Percentiles rank a stretch among this genome's conserved stretches.
Evolutionary conservation across 179 eudicot genomes (phyloP).

Genomic region (Pouteria campechiana): DNA sequence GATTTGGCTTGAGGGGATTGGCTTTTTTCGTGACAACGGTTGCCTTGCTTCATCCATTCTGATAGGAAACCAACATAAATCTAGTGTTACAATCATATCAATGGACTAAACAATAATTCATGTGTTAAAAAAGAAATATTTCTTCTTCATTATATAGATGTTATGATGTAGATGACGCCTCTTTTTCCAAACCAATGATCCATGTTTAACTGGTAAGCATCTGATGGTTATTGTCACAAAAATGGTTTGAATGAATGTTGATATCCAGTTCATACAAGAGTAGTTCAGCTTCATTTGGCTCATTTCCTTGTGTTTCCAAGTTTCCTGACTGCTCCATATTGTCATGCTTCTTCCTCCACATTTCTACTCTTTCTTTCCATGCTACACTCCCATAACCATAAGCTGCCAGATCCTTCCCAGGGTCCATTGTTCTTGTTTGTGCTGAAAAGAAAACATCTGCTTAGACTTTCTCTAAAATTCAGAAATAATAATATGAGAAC

Average conservation of each 20-base stretch:
- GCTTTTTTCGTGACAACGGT: slow-evolving; percentile 64
- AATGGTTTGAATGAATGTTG: neutral
- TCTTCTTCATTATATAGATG: too few relatives aligned
- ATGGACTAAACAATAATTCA: too few relatives aligned
- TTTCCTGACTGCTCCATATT: slow-evolving; percentile 67
- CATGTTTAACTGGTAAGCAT: too few relatives aligned
- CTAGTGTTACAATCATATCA: too few relatives aligned
- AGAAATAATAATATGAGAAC: too few relatives aligned
- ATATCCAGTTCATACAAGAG: slow-evolving; percentile 38
- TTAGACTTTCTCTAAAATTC: too few relatives aligned
- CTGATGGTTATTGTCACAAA: neutral
- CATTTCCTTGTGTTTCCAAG: slow-evolving; percentile 46
- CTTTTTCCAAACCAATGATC: too few relatives aligned
- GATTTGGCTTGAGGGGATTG: slow-evolving; percentile 72
- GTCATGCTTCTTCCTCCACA: slow-evolving; percentile 88
- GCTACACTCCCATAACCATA: slow-evolving; percentile 94
- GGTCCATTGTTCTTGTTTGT: slow-evolving; percentile 78
- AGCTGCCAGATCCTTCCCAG: slow-evolving; percentile 85
- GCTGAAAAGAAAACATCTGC: slow-evolving; percentile 26
- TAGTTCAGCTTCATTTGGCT: slow-evolving; percentile 58
- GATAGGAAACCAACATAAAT: slow-evolving; percentile 1
- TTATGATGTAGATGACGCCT: too few relatives aligned
- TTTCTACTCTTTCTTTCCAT: slow-evolving; percentile 98
- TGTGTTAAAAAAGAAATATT: neutral
- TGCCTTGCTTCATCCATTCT: slow-evolving; percentile 78